phyloP scores from a whole-genome alignment of 2,329 filamentous ascomycete genomes.

The Xylariaceae sp. region DNA sequence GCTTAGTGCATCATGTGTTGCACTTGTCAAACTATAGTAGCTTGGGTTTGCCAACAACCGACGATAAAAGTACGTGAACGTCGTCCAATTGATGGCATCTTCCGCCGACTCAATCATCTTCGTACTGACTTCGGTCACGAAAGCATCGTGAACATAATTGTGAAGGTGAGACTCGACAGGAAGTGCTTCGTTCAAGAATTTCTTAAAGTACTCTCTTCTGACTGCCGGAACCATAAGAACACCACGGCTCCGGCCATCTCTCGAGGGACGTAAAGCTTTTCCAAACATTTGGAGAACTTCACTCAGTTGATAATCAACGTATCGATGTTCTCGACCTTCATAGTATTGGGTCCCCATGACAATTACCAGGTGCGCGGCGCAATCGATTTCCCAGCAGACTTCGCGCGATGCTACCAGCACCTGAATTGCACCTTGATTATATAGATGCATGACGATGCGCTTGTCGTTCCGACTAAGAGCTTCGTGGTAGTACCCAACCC shows the following conservation, averaged over 20 bases:
- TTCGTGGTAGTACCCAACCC: constrained; percentile 96
- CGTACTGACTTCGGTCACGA: constrained; percentile 94
- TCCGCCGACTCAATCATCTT: constrained; percentile 94
- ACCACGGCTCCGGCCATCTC: constrained; percentile 78
- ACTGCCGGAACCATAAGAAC: constrained; percentile 95
- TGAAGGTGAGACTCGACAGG: constrained; percentile 94
- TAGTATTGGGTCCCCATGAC: constrained; percentile 99
- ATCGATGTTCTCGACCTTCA: constrained; percentile 92
- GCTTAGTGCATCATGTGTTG: constrained; percentile 89
- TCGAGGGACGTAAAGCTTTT: constrained; percentile 74
- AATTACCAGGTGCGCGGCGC: constrained; percentile 83
- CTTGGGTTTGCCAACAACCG: constrained; percentile 91
- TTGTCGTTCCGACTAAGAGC: constrained; percentile 85
- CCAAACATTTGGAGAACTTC: constrained; percentile 98
- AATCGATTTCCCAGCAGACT: constrained; percentile 92
- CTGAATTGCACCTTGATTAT: constrained; percentile 83
- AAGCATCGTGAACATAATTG: constrained; percentile 88
- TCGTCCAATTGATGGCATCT: constrained; percentile 97
- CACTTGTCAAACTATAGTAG: constrained; percentile 87
- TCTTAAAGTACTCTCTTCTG: constrained; percentile 97
- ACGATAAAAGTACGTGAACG: constrained; percentile 97
- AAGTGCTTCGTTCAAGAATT: constrained; percentile 93
- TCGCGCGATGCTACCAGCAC: constrained; percentile 74
- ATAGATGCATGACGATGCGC: constrained; percentile 89
- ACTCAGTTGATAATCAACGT: constrained; percentile 91